Evolutionary conservation across 192 early-diverging fungal genomes (phyloP), one percentile per base, ranked within the genome.

Genomic region (Entophlyctis luteolus): DNA sequence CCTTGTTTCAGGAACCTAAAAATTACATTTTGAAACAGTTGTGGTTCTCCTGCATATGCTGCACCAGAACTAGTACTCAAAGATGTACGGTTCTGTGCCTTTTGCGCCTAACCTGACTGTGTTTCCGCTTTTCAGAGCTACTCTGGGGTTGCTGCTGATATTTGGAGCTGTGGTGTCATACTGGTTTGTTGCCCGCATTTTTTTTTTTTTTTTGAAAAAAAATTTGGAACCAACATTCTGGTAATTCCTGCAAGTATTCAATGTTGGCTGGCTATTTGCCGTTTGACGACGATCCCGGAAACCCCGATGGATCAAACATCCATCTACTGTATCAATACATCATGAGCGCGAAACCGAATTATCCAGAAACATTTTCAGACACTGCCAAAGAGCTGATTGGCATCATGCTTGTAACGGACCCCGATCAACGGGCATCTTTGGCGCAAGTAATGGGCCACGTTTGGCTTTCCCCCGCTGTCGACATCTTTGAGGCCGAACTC

Each of bases 121-220:
- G 48, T 35, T 68, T 31, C n/a, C 16, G 37, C 22, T 20, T 35
- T 34, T 2, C 53, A 93, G 29, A 84, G 91, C 3, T 99, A 99
- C 74, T 93, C 94, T 1, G 97, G 95, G 22, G 90, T 91, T 12
- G 90, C 91, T 3, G 95, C 94, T 0, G 97, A 99, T 76, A 95
- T 98, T 59, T 99, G 97, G 97, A 92, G 89, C 49, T 98, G 94
- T 74, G 97, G 97, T 49, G 97, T 99, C 18, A 99, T 99, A 52
- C 69, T 99, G 48, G 48, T 33, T n/a, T n/a, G n/a, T n/a, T n/a
- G n/a, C n/a, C n/a, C n/a, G 38, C 34, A 27, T 74, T 73, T 73
- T 38, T 31, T 42, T n/a, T 32, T 72, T 42, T 42, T 42, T n/a
- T 42, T 12, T 12, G 39, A 12, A n/a, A 12, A 42, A 42, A 42